phyloP scores from a whole-genome alignment of 208 protist genomes.

The Naegleria fowleri region DNA sequence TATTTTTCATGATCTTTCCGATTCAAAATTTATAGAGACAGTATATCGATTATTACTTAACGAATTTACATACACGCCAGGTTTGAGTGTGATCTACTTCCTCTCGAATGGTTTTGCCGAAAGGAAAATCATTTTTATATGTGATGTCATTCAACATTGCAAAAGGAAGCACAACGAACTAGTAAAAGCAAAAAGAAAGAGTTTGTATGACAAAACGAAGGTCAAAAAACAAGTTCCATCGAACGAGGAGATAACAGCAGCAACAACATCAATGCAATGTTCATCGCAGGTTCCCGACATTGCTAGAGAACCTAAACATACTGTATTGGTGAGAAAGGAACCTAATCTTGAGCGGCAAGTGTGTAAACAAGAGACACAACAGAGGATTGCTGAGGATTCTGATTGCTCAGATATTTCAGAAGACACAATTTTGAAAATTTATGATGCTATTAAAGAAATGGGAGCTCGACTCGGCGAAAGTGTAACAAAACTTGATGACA shows the following conservation, averaged over 20 bases:
- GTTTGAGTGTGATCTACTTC: neutral
- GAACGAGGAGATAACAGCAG: neutral
- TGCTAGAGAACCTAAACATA: neutral
- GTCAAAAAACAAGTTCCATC: neutral
- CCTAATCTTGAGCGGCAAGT: neutral
- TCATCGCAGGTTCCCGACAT: neutral
- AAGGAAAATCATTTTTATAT: neutral
- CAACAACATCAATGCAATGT: neutral
- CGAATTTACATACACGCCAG: neutral
- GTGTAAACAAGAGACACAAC: neutral
- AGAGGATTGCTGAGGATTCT: neutral
- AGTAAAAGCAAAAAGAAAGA: neutral
- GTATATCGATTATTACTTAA: neutral
- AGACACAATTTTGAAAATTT: neutral
- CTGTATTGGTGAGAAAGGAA: neutral
- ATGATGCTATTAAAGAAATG: neutral
- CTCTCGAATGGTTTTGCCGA: neutral
- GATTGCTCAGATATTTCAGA: neutral
- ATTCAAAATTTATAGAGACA: constrained; percentile 17
- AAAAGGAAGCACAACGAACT: neutral
- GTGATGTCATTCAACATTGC: neutral
- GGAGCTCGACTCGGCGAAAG: neutral
- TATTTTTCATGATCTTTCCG: neutral
- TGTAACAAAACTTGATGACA: neutral
- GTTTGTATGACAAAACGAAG: neutral